phyloP scores from a whole-genome alignment of 106 monocot genomes.

The Phalaenopsis equestris region DNA sequence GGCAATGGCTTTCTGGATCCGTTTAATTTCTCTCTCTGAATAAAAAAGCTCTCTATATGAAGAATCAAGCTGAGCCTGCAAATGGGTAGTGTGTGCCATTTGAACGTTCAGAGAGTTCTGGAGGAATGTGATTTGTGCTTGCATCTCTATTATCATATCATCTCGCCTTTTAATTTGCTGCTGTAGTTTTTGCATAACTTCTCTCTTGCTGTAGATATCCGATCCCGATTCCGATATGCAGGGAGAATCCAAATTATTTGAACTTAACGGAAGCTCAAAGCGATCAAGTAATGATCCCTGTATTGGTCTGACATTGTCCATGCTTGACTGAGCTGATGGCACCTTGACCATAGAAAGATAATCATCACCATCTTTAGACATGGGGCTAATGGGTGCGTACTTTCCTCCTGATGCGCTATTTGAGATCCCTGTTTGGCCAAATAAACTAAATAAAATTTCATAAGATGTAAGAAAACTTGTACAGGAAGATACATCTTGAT shows the following conservation, averaged over 20 bases:
- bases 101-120: slow-evolving; percentile 16
- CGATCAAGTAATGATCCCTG: slow-evolving; percentile 14
- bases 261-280: slow-evolving; percentile 18
- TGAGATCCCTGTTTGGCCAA: no score
- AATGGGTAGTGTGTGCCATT: slow-evolving; percentile 9
- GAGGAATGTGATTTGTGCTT: slow-evolving; percentile 16
- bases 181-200: slow-evolving; percentile 25
- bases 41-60: slow-evolving; percentile 12
- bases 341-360: slow-evolving; percentile 13
- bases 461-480: no score
- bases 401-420: not conserved
- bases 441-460: no score
- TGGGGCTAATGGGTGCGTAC: not conserved
- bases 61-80: slow-evolving; percentile 22
- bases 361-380: slow-evolving; percentile 4
- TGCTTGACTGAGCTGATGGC: slow-evolving; percentile 5
- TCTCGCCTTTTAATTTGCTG: slow-evolving; percentile 26
- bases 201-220: slow-evolving; percentile 22
- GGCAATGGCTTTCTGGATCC: slow-evolving; percentile 16
- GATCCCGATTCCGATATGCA: slow-evolving; percentile 28
- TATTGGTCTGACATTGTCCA: no score
- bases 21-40: slow-evolving; percentile 17
- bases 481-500: no score
- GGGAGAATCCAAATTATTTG: slow-evolving; percentile 24
- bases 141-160: slow-evolving; percentile 39